These are phyloP conservation scores for Daldinia concentrica DNA, from an alignment of 495 filamentous ascomycete genomes.

Conservation along the genomic window DNA sequence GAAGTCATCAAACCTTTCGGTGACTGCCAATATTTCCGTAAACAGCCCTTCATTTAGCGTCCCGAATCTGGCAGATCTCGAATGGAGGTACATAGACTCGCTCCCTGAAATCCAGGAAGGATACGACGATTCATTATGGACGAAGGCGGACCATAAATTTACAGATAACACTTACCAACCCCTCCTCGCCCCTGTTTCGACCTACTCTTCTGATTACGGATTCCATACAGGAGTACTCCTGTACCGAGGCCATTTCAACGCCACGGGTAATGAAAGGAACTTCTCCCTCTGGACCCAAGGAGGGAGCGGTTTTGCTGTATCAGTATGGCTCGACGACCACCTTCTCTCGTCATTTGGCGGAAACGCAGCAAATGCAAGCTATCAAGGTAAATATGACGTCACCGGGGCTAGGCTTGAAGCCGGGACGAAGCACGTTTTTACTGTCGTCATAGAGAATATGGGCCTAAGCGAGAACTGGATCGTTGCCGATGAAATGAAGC, in stretches of 20 bases:
- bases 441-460: constrained; percentile 77
- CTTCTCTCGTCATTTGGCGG: constrained; percentile 68
- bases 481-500: constrained; percentile 73
- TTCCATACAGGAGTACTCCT: constrained; percentile 74
- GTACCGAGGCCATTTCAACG: constrained; percentile 76
- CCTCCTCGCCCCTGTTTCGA: constrained; percentile 68
- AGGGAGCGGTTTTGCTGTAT: constrained; percentile 67
- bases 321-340: constrained; percentile 65
- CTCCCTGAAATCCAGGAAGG: constrained; percentile 71
- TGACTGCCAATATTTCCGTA: constrained; percentile 60
- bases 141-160: constrained; percentile 58
- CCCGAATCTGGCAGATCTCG: constrained; percentile 64
- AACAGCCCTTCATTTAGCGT: constrained; percentile 61
- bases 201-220: constrained; percentile 78
- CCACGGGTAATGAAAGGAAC: constrained; percentile 67
- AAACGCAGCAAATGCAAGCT: constrained; percentile 49
- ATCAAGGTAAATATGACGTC: constrained; percentile 66
- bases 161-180: constrained; percentile 66
- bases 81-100: constrained; percentile 75
- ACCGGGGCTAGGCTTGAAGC: constrained; percentile 57
- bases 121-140: constrained; percentile 77
- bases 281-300: constrained; percentile 69
- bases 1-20: constrained; percentile 55
- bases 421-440: constrained; percentile 68
- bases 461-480: constrained; percentile 71